Percentiles rank a stretch among this genome's conserved stretches.
Conservation (phyloP, 75 land plant genomes). For the Gnetum montanum region DNA sequence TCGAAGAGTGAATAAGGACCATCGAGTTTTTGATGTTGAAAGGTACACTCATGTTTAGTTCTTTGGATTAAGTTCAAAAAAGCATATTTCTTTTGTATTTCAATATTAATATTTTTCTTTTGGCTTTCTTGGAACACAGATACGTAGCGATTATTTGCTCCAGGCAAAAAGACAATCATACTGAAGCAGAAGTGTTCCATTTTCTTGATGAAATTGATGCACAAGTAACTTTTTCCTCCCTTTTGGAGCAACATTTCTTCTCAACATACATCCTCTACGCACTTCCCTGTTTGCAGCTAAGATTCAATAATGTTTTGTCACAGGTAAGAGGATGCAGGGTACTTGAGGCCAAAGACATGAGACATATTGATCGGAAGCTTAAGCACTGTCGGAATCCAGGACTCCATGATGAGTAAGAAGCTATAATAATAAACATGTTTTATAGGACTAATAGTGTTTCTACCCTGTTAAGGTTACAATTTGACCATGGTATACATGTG, state of each 20-base stretch:
- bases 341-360: conserved; percentile 57
- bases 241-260: conserved; percentile 1
- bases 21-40: conserved; percentile 59
- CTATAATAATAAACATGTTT: background rate
- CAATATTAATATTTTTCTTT: too few species aligned
- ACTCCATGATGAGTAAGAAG: conserved; percentile 85
- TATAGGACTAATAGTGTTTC: background rate
- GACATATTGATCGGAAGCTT: conserved; percentile 72
- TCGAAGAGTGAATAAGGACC: conserved; percentile 52
- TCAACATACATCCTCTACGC: background rate
- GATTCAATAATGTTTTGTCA: background rate
- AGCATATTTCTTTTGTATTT: too few species aligned
- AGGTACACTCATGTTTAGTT: too few species aligned
- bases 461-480: background rate
- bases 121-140: too few species aligned
- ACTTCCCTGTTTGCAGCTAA: background rate
- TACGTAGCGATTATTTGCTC: conserved; percentile 53
- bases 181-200: conserved; percentile 37
- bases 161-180: conserved; percentile 39
- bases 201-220: conserved; percentile 42
- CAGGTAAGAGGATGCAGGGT: conserved; percentile 15
- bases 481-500: background rate
- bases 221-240: conserved; percentile 49
- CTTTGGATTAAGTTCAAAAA: too few species aligned
- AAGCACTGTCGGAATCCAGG: conserved; percentile 71